Evolutionary conservation across 371 early-diverging fungal genomes (phyloP), one percentile per base, ranked within the genome.

Genomic region (Mucor lusitanicus): DNA sequence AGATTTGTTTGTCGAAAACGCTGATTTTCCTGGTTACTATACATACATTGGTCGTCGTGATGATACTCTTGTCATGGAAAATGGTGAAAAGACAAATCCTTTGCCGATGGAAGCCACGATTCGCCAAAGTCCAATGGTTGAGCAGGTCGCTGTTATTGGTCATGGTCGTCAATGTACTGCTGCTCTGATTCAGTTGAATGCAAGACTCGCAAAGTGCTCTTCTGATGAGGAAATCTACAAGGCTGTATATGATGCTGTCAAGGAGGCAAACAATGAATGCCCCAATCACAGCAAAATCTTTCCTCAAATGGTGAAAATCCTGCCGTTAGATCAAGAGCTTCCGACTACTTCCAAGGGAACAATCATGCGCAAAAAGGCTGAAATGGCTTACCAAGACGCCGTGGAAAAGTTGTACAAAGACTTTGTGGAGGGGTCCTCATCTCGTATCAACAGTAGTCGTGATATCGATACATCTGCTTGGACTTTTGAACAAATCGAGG

Each of bases 61-160:
- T 58, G 78, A 82, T 62, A 75, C 70, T 0, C 37, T 79, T 9
- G 60, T 76, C 27, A 76, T 79, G 78, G 66, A 72, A 53, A 82
- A 79, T 44, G 83, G 80, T 11, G 80, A 82, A 65, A 82, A 82
- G 65, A 75, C 77, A 2, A 80, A 78, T 28, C 80, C 83, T 12
- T 2, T 75, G 3, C 74, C 76, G 6, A 78, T 82, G 63, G 83
- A 82, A 67, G 61, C n/a, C 0, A 58, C 59, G 0, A 72, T 82
- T 9, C 66, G 69, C 11, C 54, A 55, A 11, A 54, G 35, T 3
- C 69, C 63, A 9, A n/a, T 78, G 37, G 61, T 82, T 19, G 48
- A 56, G 1, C 61, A 71, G 13, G 70, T 64, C 19, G 60, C 63
- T 23, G 74, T 78, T 5, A 25, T 79, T 5, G 83, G 78, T 28